Percentiles rank a stretch among this genome's conserved stretches.
These are phyloP conservation scores for Silene conica DNA, from an alignment of 148 eudicot genomes.

Conservation along the genomic window DNA sequence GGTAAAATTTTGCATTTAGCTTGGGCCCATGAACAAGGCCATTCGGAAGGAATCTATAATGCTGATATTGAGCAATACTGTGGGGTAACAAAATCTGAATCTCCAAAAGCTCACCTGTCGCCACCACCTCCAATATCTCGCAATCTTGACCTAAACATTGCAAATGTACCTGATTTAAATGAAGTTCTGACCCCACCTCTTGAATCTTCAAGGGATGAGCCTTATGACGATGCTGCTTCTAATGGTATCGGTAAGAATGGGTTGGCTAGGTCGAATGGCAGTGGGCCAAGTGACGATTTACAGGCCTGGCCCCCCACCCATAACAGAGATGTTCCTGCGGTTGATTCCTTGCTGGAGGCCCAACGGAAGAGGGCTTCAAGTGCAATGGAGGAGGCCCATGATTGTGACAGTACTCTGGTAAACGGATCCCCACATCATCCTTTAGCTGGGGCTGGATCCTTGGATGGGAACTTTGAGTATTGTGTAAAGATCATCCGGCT, in stretches of 20 bases:
- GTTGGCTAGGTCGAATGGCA: constrained; percentile 46
- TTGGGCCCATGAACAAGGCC: constrained; percentile 55
- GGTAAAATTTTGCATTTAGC: constrained; percentile 56
- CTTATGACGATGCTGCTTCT: constrained; percentile 63
- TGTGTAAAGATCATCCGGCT: constrained; percentile 70
- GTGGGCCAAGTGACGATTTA: constrained; percentile 49
- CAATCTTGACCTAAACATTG: constrained; percentile 67
- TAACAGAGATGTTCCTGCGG: constrained; percentile 51
- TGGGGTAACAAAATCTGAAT: constrained; percentile 36
- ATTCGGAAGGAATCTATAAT: constrained; percentile 37
- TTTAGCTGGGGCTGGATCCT: constrained; percentile 33
- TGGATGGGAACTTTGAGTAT: constrained; percentile 72
- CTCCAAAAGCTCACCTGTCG: constrained; percentile 34
- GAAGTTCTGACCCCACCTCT: constrained; percentile 73
- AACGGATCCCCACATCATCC: constrained; percentile 43
- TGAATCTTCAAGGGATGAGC: constrained; percentile 70
- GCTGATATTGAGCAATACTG: constrained; percentile 36
- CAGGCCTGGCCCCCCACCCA: constrained; percentile 42
- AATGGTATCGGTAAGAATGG: constrained; percentile 44
- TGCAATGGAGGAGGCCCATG: constrained; percentile 50
- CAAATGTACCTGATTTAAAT: constrained; percentile 80
- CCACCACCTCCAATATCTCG: constrained; percentile 47
- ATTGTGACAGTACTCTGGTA: constrained; percentile 66
- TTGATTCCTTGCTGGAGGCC: constrained; percentile 30
- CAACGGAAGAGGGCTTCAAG: constrained; percentile 51